Evolutionary conservation across 2,329 filamentous ascomycete genomes (phyloP).

Genomic region (Talaromyces sp.): DNA sequence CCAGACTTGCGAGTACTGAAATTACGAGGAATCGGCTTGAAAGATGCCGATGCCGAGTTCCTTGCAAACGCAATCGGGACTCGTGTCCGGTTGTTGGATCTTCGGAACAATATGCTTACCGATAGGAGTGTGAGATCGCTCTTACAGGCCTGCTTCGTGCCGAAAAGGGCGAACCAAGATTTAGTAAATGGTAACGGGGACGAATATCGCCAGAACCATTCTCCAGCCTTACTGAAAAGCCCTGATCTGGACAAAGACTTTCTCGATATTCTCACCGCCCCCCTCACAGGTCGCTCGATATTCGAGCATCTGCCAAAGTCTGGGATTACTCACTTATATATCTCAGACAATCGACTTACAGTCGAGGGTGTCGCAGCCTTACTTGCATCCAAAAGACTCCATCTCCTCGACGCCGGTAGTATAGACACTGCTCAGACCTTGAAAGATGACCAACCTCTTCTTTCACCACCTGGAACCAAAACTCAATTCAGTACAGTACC

Average conservation of each 20-base stretch:
- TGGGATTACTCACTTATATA: slow-evolving; percentile 59
- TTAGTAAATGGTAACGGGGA: slow-evolving; percentile 9
- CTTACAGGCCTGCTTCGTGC: slow-evolving; percentile 49
- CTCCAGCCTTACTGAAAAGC: slow-evolving; percentile 24
- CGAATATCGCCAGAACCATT: not conserved
- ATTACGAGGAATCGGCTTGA: slow-evolving; percentile 51
- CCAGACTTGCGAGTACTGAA: slow-evolving; percentile 56
- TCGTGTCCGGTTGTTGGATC: slow-evolving; percentile 54
- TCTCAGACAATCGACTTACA: slow-evolving; percentile 54
- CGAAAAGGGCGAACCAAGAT: slow-evolving; percentile 17
- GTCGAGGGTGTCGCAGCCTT: slow-evolving; percentile 55
- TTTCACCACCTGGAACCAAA: slow-evolving; percentile 15
- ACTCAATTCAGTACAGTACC: slow-evolving; percentile 30
- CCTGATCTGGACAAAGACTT: slow-evolving; percentile 47
- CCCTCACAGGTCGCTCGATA: slow-evolving; percentile 51
- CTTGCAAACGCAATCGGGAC: slow-evolving; percentile 51
- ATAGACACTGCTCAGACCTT: slow-evolving; percentile 37
- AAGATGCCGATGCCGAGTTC: slow-evolving; percentile 51
- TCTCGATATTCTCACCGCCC: slow-evolving; percentile 46
- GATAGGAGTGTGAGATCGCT: slow-evolving; percentile 53
- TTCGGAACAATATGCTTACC: slow-evolving; percentile 56
- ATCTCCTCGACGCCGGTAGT: slow-evolving; percentile 55
- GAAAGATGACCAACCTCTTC: slow-evolving; percentile 18
- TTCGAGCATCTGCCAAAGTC: slow-evolving; percentile 53
- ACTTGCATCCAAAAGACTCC: slow-evolving; percentile 49